Evolutionary conservation across 768 basidiomycete genomes (phyloP).

Genomic region (Gautieria morchelliformis): DNA sequence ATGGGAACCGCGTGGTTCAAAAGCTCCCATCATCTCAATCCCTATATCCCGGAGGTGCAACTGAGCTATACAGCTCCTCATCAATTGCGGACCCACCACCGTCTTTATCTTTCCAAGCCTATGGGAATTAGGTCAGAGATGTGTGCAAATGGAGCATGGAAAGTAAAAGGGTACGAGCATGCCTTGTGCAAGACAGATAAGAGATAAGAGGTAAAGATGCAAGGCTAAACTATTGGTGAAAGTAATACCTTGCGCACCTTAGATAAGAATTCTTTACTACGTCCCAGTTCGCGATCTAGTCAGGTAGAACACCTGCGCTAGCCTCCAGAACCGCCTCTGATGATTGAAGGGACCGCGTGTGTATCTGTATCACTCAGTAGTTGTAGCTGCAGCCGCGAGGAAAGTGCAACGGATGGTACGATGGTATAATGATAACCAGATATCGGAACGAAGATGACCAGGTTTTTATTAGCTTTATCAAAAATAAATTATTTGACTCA

Average conservation of each 20-base stretch:
- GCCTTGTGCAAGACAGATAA: too few species aligned
- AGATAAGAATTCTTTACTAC: conserved; percentile 60
- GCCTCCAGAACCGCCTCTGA: not conserved
- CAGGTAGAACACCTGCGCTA: conserved; percentile 13
- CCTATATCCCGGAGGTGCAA: not conserved
- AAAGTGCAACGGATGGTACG: too few species aligned
- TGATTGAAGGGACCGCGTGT: not conserved
- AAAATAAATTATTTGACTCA: too few species aligned
- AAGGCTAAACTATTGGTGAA: not conserved
- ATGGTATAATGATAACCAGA: too few species aligned
- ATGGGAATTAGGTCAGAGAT: not conserved
- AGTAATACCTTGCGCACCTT: conserved; percentile 38
- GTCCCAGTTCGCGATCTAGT: conserved; percentile 47
- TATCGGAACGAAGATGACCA: too few species aligned
- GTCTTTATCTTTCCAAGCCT: conserved; percentile 5
- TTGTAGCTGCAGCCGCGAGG: too few species aligned
- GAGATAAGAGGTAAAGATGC: too few species aligned
- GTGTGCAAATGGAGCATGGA: not conserved
- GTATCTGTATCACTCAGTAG: not conserved
- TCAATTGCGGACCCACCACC: not conserved
- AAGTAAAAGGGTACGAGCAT: not conserved
- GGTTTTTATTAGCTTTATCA: too few species aligned
- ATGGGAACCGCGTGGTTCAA: not conserved
- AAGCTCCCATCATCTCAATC: conserved; percentile 5
- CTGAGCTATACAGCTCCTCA: not conserved